Evolutionary conservation across 768 basidiomycete genomes (phyloP), one percentile per base, ranked within the genome.

Genomic region (Candolleomyces aberdarensis): DNA sequence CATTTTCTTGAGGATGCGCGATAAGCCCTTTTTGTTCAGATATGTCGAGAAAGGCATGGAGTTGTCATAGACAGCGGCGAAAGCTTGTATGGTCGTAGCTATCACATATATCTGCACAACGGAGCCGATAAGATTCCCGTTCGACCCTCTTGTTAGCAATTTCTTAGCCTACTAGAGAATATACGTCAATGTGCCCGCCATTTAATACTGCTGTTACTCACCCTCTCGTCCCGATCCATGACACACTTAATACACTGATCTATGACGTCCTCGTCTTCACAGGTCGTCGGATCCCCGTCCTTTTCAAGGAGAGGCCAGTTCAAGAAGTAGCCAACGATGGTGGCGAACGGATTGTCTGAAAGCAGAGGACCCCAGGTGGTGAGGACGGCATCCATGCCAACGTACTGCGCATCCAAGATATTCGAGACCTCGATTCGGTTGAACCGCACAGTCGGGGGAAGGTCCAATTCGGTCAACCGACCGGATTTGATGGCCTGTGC

Each of bases 1-100:
- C 58, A 67, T 67, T 59, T 58, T 63, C 55, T 40, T 68, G 47
- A 54, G 64, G 55, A 53, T 64, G 7, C 58, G 48, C 8, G 63
- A 51, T 17, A 70, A 60, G 17, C 69, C 66, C 26, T 66, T 63
- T 43, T 67, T 62, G 55, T 66, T 67, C 64, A 75, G 67, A 62
- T 68, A 76, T 48, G 63, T 59, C 46, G 60, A 56, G 58, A 78
- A 79, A 5, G 69, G 60, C 46, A 62, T 61, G 15, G 69, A 78
- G 41, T 61, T 72, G 29, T 78, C 77, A 59, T 74, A 66, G 26
- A 72, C 10, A 19, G 48, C n/a, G 15, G 55, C 46, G 14, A 51
- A 29, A 19, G 44, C 58, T 5, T 47, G 14, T 20, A 39, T 7
- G 3, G 40, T 59, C 5, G 68, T 52, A 39, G 3, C 20, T n/a